Base-by-base conservation (phyloP, 2,329 filamentous ascomycete species). In the Macrophomina tecta region DNA sequence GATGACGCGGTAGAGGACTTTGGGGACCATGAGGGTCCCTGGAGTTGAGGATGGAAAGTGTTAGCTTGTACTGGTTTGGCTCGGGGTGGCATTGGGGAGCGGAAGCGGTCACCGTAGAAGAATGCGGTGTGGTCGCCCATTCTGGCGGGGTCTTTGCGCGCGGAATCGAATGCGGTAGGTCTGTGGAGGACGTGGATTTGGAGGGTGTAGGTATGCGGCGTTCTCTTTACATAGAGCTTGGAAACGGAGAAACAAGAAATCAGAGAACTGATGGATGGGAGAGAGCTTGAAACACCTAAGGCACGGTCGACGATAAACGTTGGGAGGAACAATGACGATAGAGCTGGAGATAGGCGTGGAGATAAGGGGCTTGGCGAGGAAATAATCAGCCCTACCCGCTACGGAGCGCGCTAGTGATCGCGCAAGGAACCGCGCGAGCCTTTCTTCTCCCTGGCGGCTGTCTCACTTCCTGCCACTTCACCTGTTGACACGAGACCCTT, bases 1-100 rank as follows among this genome's bases (percentile, higher is more conserved):
- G 78, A 92, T 92, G 51, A 97, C 93, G 40, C 91, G 90, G 80
- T 91, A 90, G 72, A 98, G 92, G 73, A 98, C 89, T 74, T 91
- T 87, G 0, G 91, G 88, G n/a, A 90, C 91, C 93, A 97, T 97
- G 75, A 90, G 79, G 32, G 87, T 89, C 70, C 84, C 81, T 84
- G 61, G 1, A 32, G 18, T 18, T 23, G 48, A 18, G 28, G 14
- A 16, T 5, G n/a, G 23, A 23, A 3, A 23, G 23, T 23, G 23
- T 23, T 23, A 23, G 23, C 23, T 23, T 23, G 23, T 23, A 23
- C 2, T 23, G 23, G 23, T 23, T 23, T 23, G 23, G 23, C 23
- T 30, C 11, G 18, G 40, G 64, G 46, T 40, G 64, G 32, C 60
- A 49, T 30, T 42, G 30, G 55, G 30, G 36, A 16, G 32, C 5